phyloP scores from a whole-genome alignment of 345 rosid genomes.

The Geranium brycei region DNA sequence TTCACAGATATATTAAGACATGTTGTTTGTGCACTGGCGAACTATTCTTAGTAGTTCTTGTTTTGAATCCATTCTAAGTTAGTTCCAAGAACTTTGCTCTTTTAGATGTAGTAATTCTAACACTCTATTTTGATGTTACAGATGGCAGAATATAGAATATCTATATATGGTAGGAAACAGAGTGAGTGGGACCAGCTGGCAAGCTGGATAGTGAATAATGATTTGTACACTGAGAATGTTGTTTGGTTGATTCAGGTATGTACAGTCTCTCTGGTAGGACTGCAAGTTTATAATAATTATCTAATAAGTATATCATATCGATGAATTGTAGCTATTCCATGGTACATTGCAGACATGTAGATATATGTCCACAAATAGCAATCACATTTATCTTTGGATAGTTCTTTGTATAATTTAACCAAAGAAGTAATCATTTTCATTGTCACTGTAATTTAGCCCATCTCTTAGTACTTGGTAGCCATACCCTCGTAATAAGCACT shows the following conservation, averaged over 20 bases:
- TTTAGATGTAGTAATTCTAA: constrained; percentile 5
- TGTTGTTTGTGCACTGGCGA: neutral
- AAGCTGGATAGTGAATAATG: constrained; percentile 99
- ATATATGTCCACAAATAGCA: too few species aligned
- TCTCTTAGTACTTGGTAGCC: too few species aligned
- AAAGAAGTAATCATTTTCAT: too few species aligned
- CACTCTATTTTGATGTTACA: constrained; percentile 19
- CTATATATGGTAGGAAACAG: constrained; percentile 95
- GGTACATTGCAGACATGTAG: too few species aligned
- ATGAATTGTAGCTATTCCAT: too few species aligned
- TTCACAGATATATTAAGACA: neutral
- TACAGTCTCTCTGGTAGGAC: neutral
- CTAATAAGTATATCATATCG: too few species aligned
- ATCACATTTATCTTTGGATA: too few species aligned
- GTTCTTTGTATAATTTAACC: too few species aligned
- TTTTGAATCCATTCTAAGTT: neutral
- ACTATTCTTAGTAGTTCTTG: too few species aligned
- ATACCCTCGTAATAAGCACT: too few species aligned
- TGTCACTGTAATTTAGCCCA: too few species aligned
- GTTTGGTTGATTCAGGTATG: constrained; percentile 98
- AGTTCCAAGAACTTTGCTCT: neutral
- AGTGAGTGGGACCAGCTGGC: constrained; percentile 99
- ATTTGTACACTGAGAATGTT: constrained; percentile 87
- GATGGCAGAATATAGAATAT: constrained; percentile 99
- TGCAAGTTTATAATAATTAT: neutral